Evolutionary conservation across 495 filamentous ascomycete genomes (phyloP), one percentile per base, ranked within the genome.

Genomic region (Glutinoglossum americanum): DNA sequence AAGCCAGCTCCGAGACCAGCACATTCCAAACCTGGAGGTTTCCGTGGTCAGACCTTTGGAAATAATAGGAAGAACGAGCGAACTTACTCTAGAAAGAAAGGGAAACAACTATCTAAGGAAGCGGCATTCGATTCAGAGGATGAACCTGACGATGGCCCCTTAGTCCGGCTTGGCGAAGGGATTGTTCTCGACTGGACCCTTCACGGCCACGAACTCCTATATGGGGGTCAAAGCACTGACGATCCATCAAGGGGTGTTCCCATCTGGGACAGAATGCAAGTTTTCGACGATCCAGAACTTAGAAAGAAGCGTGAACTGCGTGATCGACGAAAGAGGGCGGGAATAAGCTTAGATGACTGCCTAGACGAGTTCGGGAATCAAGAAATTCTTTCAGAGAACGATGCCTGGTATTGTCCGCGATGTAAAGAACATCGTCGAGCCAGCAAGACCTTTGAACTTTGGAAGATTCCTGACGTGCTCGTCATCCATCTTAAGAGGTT

Each of bases 401-500:
- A 98, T 64, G 88, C 86, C 30, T 98, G 92, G 92, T 96, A 87
- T 64, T 98, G 92, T 62, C 89, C 87, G 57, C 79, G 87, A 48
- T 98, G 92, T 76, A 96, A 97, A 65, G 85, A 93, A 61, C 83
- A 93, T 63, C 81, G 85, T 10, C 80, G 86, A 26, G 92, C 93
- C 21, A 88, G 79, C 71, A 98, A 97, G 76, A 93, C 89, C 63
- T 88, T 98, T 32, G 87, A 97, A 65, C 75, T 98, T 3, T 98
- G 92, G 92, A 94, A 87, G 66, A 81, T 83, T 2, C 92, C 92
- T 9, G 92, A 98, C 67, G 90, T 97, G 56, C 74, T 98, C 15
- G 82, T 97, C 55, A 80, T 97, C 57, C 92, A 99, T 64, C 76
- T 98, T 5, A 98, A 98, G 74, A 79, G 92, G 19, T 98, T 98